Evolutionary conservation across 2,329 filamentous ascomycete genomes (phyloP).

Genomic region (Claviceps fusiformis): DNA sequence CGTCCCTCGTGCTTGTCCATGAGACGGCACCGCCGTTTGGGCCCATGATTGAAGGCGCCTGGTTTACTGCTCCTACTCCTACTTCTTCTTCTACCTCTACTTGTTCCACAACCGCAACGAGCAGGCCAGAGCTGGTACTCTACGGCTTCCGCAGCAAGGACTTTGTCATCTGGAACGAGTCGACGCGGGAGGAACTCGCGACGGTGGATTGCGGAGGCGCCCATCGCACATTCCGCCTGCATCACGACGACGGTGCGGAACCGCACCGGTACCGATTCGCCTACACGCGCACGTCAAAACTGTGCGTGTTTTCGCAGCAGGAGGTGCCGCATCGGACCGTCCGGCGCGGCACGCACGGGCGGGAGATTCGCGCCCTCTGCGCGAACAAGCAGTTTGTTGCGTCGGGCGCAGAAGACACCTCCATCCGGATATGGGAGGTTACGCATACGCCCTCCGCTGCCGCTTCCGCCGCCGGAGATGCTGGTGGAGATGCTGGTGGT

Average conservation of each 20-base stretch:
- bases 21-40: slow-evolving; percentile 57
- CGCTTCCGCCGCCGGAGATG: slow-evolving; percentile 11
- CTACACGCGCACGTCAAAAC: slow-evolving; percentile 57
- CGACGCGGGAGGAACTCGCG: slow-evolving; percentile 53
- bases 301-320: slow-evolving; percentile 33
- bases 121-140: slow-evolving; percentile 45
- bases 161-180: slow-evolving; percentile 74
- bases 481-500: neutral
- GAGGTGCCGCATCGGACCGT: slow-evolving; percentile 32
- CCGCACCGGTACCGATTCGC: slow-evolving; percentile 38
- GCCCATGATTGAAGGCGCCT: slow-evolving; percentile 61
- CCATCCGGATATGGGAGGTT: slow-evolving; percentile 56
- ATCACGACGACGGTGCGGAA: slow-evolving; percentile 12
- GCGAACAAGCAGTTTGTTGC: slow-evolving; percentile 30
- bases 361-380: slow-evolving; percentile 57
- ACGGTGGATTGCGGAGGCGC: slow-evolving; percentile 71
- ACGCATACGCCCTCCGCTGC: slow-evolving; percentile 9
- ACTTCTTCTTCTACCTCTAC: neutral
- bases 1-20: slow-evolving; percentile 42
- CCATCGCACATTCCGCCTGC: slow-evolving; percentile 59
- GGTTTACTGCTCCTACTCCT: slow-evolving; percentile 29
- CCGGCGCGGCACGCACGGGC: slow-evolving; percentile 63
- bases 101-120: too few relatives aligned
- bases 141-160: slow-evolving; percentile 70
- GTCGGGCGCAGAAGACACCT: slow-evolving; percentile 62